A percentile compares a stretch with the other conserved stretches of the same genome.
phyloP scores from a whole-genome alignment of 176 grass and related monocot species.

The Neostapfia colusana region DNA sequence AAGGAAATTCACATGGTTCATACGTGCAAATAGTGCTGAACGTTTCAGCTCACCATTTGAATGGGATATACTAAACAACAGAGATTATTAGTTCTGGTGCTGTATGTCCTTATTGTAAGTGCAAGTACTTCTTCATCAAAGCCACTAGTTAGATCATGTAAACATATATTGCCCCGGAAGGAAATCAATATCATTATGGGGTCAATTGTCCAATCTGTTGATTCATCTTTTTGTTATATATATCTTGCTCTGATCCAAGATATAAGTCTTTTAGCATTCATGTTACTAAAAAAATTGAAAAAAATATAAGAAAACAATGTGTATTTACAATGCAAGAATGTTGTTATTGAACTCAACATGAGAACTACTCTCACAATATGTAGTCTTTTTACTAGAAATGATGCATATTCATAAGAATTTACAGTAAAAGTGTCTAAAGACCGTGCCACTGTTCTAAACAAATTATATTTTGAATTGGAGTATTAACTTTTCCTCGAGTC shows the following conservation, averaged over 20 bases:
- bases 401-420: no score
- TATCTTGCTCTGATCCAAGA: not conserved
- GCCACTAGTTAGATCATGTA: not conserved
- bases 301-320: no score
- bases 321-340: no score
- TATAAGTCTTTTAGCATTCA: not conserved
- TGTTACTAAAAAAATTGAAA: not conserved
- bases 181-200: not conserved
- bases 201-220: not conserved
- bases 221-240: not conserved
- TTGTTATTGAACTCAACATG: no score
- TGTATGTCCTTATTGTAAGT: constrained; percentile 5
- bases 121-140: not conserved
- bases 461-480: no score
- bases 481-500: no score
- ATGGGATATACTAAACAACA: not conserved
- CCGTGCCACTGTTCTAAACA: no score
- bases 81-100: not conserved
- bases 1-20: not conserved
- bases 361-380: no score
- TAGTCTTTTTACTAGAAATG: no score
- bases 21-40: not conserved
- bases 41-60: not conserved
- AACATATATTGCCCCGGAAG: not conserved
- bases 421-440: no score